phyloP scores from a whole-genome alignment of 805 yeast genomes.

The Suhomyces sp. region DNA sequence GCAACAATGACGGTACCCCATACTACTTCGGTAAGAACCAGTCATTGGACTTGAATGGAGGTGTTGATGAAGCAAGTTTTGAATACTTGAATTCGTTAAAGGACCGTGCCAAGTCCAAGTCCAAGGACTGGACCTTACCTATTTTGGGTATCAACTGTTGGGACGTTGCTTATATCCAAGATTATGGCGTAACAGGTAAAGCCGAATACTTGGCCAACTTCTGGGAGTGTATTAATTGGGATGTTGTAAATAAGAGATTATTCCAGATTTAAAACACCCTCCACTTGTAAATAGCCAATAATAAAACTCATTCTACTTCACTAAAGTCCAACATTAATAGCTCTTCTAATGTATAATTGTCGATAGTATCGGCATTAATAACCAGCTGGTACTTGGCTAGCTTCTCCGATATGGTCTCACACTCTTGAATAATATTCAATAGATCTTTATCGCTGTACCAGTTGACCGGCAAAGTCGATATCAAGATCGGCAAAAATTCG shows the following conservation, averaged over 20 bases:
- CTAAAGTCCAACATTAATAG: conserved; percentile 22
- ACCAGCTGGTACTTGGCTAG: conserved; percentile 15
- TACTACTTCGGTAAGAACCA: conserved; percentile 69
- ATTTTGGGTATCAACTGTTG: conserved; percentile 77
- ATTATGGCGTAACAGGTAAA: conserved; percentile 80
- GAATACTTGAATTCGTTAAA: conserved; percentile 44
- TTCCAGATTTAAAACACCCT: conserved; percentile 26
- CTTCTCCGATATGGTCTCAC: conserved; percentile 22
- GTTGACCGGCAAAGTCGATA: conserved; percentile 32
- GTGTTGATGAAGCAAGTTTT: conserved; percentile 55
- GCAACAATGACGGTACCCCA: conserved; percentile 78
- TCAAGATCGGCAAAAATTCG: conserved; percentile 31
- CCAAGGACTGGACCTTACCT: conserved; percentile 66
- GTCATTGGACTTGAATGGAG: conserved; percentile 71
- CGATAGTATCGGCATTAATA: conserved; percentile 14
- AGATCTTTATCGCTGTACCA: conserved; percentile 35
- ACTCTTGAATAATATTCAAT: conserved; percentile 23
- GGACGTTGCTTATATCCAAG: conserved; percentile 85
- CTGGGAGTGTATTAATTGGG: conserved; percentile 85
- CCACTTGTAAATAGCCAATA: conserved; percentile 7
- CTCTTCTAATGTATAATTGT: conserved; percentile 16
- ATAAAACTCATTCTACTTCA: conserved; percentile 9
- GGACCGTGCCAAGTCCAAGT: conserved; percentile 37
- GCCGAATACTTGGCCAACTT: conserved; percentile 66
- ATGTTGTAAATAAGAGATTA: conserved; percentile 55